Evolutionary conservation across 257 asterid genomes (phyloP).

Genomic region (Solanum ossicruentum): DNA sequence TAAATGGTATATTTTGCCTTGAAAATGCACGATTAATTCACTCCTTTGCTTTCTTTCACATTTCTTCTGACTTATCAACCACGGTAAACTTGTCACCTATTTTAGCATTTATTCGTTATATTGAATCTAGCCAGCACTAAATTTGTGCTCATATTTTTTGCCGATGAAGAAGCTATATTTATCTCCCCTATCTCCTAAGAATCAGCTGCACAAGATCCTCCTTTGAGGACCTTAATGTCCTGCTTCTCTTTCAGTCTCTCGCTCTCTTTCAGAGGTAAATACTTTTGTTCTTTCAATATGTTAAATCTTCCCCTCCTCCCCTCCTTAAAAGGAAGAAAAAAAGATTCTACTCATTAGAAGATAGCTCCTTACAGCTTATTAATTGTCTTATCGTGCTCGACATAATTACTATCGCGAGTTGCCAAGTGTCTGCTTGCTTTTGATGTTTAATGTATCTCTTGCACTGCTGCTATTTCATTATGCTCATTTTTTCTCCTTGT

Average conservation of each 20-base stretch:
- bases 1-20: neutral
- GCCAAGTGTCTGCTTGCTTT: neutral
- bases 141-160: neutral
- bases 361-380: neutral
- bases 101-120: neutral
- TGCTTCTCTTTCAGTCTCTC: neutral
- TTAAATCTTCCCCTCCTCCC: neutral
- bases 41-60: neutral
- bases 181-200: neutral
- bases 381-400: neutral
- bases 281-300: neutral
- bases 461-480: neutral
- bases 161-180: neutral
- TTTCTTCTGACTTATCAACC: neutral
- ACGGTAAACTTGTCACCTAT: neutral
- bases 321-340: neutral
- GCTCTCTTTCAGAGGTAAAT: neutral
- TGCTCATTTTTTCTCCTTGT: neutral
- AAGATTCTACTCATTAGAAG: neutral
- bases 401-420: neutral
- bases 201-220: neutral
- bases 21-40: neutral
- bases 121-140: neutral
- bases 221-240: neutral
- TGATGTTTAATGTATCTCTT: neutral